Evolutionary conservation across 2,329 filamentous ascomycete species (phyloP).

Genomic region (Paraphaeosphaeria sporulosa): DNA sequence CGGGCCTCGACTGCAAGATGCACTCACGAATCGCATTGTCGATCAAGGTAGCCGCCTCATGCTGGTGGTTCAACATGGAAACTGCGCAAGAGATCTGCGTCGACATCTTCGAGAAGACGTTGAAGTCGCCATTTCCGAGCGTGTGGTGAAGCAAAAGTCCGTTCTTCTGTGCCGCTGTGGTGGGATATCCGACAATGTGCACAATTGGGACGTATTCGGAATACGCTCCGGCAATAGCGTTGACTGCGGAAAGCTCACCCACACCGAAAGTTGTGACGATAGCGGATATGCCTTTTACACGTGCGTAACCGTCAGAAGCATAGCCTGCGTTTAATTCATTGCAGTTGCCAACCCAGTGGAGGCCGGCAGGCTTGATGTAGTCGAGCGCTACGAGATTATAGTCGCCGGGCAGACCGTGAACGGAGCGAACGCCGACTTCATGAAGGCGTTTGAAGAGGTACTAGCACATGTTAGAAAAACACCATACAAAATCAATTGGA

Average conservation of each 20-base stretch:
- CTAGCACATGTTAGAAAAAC: slow-evolving; percentile 23
- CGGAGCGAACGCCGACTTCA: slow-evolving; percentile 53
- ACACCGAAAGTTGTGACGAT: slow-evolving; percentile 58
- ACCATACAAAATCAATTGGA: not conserved
- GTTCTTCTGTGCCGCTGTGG: slow-evolving; percentile 50
- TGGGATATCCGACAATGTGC: slow-evolving; percentile 57
- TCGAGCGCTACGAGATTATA: slow-evolving; percentile 62
- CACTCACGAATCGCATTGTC: slow-evolving; percentile 80
- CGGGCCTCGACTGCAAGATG: slow-evolving; percentile 75
- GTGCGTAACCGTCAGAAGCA: slow-evolving; percentile 56
- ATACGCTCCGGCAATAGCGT: slow-evolving; percentile 57
- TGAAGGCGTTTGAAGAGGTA: slow-evolving; percentile 52
- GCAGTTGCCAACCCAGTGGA: slow-evolving; percentile 68
- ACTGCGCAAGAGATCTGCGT: slow-evolving; percentile 73
- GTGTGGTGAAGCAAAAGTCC: slow-evolving; percentile 57
- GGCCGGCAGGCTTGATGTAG: slow-evolving; percentile 61
- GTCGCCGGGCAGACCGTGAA: slow-evolving; percentile 58
- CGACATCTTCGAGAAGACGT: slow-evolving; percentile 83
- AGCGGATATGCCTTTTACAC: slow-evolving; percentile 56
- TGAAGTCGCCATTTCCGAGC: slow-evolving; percentile 71
- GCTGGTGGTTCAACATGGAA: slow-evolving; percentile 73
- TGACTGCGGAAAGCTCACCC: slow-evolving; percentile 57
- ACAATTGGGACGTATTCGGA: slow-evolving; percentile 57
- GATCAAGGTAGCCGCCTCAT: slow-evolving; percentile 76
- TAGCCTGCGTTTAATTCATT: slow-evolving; percentile 68